These are phyloP conservation scores for Capsicum baccatum DNA, from an alignment of 257 asterid species.

Conservation along the genomic window DNA sequence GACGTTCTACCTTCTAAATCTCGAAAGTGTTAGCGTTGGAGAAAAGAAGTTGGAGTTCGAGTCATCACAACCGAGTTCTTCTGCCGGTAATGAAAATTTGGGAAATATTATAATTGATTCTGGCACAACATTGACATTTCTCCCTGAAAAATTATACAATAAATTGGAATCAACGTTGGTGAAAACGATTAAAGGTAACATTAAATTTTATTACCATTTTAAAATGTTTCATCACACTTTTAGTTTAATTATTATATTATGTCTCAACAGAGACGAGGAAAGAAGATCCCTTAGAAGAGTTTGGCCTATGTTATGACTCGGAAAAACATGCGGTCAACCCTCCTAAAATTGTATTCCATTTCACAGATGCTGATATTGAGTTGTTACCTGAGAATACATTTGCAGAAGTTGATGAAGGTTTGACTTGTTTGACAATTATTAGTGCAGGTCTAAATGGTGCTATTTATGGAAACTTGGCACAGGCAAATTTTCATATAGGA, in stretches of 20 bases:
- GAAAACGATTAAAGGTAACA: conserved; percentile 29
- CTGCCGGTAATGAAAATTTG: background rate
- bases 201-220: background rate
- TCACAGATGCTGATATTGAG: conserved; percentile 52
- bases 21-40: conserved; percentile 54
- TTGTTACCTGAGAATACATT: conserved; percentile 43
- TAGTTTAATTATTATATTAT: background rate
- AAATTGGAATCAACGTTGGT: conserved; percentile 36
- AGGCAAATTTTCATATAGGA: conserved; percentile 50
- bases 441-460: conserved; percentile 30
- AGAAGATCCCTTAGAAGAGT: background rate
- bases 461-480: conserved; percentile 58
- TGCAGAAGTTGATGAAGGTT: conserved; percentile 42
- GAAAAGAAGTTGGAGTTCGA: background rate
- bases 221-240: background rate
- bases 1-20: conserved; percentile 47
- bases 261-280: background rate
- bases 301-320: background rate
- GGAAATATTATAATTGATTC: conserved; percentile 70
- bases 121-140: conserved; percentile 56
- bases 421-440: conserved; percentile 48
- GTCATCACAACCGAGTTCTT: background rate
- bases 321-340: background rate
- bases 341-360: conserved; percentile 47
- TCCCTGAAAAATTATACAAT: conserved; percentile 39